phyloP scores from a whole-genome alignment of 1,284 basidiomycete genomes.

The Papiliotrema terrestris region DNA sequence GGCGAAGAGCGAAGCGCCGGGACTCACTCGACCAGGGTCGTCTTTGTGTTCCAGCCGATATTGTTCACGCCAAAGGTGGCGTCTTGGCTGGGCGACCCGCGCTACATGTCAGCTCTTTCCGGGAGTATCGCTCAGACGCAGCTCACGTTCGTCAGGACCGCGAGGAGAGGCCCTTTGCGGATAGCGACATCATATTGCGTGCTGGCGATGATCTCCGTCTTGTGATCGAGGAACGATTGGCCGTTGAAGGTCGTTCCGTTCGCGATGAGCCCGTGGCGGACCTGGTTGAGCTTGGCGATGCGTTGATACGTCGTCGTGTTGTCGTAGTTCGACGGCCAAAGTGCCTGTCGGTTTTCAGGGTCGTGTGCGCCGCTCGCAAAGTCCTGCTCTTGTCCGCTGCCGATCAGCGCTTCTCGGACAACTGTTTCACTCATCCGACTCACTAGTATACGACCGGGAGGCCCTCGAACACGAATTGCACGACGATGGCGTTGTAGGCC shows the following conservation, averaged over 20 bases:
- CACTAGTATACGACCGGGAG: conserved; percentile 64
- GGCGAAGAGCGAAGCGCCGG: background rate
- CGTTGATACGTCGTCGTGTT: conserved; percentile 58
- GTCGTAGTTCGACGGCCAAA: conserved; percentile 62
- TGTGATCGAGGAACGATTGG: conserved; percentile 57
- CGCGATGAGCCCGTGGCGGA: conserved; percentile 65
- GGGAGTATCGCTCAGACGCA: background rate
- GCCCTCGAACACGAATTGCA: conserved; percentile 63
- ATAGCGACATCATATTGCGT: conserved; percentile 62
- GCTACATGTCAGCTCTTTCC: conserved; percentile 18
- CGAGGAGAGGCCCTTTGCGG: conserved; percentile 66
- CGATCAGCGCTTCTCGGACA: background rate
- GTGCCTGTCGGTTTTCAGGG: conserved; percentile 69
- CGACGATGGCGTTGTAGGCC: conserved; percentile 61
- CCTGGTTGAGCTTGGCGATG: conserved; percentile 63
- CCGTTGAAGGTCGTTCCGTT: conserved; percentile 51
- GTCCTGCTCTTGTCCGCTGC: conserved; percentile 64
- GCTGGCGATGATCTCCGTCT: conserved; percentile 59
- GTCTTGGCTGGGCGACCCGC: conserved; percentile 37
- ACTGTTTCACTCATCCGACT: background rate
- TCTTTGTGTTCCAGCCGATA: conserved; percentile 37
- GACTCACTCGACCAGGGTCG: conserved; percentile 42
- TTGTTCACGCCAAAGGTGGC: conserved; percentile 34
- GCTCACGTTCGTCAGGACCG: conserved; percentile 67
- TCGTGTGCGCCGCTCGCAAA: conserved; percentile 58